Base-by-base conservation (phyloP, 495 filamentous ascomycete genomes). In the Daldinia loculata region DNA sequence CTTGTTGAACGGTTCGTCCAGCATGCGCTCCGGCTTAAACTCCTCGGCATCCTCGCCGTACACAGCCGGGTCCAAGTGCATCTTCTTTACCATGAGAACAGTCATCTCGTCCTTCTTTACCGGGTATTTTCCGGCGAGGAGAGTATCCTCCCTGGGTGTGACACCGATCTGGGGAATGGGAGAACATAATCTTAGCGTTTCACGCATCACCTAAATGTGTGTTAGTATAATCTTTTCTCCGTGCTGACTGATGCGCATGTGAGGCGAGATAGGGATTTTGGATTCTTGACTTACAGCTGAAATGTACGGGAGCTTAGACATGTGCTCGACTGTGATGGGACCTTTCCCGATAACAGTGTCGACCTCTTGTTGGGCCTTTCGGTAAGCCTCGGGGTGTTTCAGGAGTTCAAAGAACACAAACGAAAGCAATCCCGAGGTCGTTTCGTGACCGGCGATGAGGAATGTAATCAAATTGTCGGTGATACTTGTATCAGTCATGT, bases 401-500 rank as follows among this genome's bases (percentile, higher is more conserved):
- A 90, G 72, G 0, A 92, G 82, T 38, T 84, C 80, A 76, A 85
- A 90, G 72, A 92, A 85, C 22, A 82, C 70, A 45, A 88, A 88
- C n/a, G 82, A 84, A 5, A 88, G 66, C 1, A 84, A 55, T 1
- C 84, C 86, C 14, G 87, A 89, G 0, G 91, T 93, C 0, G 91
- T 93, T 77, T 93, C 91, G 69, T 93, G 90, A 1, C 91, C 90
- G 26, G 88, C 89, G 75, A 91, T 88, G 69, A 93, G 75, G 70
- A 93, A 92, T 0, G 90, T 93, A 53, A 91, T 88, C 80, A 94
- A 87, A 74, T 93, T 91, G 75, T 92, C 82, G 24, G 89, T 82
- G 71, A 92, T 90, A 53, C 82, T 87, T 4, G 84, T 76, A 56
- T 91, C 87, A 14, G 77, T 83, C 74, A 93, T 81, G 15, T 84